Evolutionary conservation across 2,329 filamentous ascomycete species (phyloP), one percentile per base, ranked within the genome.

Genomic region (Peltaster fructicola): DNA sequence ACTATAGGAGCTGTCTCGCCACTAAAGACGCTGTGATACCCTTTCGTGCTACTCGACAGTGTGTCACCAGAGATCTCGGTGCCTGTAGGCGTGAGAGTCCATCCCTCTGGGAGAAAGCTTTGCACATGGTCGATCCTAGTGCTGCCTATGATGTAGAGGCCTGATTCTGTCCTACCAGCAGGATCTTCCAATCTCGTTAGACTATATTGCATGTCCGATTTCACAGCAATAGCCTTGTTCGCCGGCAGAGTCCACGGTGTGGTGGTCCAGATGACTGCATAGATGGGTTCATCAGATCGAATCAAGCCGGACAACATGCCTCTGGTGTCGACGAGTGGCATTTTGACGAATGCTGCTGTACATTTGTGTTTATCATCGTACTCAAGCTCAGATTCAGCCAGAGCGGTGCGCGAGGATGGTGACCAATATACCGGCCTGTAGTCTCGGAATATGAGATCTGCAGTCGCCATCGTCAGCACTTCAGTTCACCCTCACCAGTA

Each of bases 171-270:
- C 3, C 10, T 8, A 4, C 6, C 14, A 13, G 14, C 16, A 7
- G 13, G 24, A 16, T 11, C 19, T 1, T 57, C 57, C 2, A 65
- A 57, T 27, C 61, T 56, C 17, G 90, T 56, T 11, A 91, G 51
- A 4, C 61, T 60, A 47, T 95, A 98, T 20, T 69, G 57, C 32
- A 95, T 53, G 18, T 78, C 69, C 5, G 66, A 57, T 39, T 81
- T 71, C 17, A 95, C 64, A 3, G 81, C 84, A 46, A 98, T 82
- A 1, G 80, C 84, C 44, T 70, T 71, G 47, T 98, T 98, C 2
- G 85, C 84, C 1, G 88, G 85, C 4, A 98, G 58, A 0, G 88
- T 98, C 88, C 88, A 98, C 0, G 88, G 88, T 1, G 88, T 98
- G 0, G 88, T 98, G 2, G 88, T 98, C 88, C 88, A 98, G 25